Evolutionary conservation across 1,284 basidiomycete genomes (phyloP).

Genomic region (Tilletiaria anomala): DNA sequence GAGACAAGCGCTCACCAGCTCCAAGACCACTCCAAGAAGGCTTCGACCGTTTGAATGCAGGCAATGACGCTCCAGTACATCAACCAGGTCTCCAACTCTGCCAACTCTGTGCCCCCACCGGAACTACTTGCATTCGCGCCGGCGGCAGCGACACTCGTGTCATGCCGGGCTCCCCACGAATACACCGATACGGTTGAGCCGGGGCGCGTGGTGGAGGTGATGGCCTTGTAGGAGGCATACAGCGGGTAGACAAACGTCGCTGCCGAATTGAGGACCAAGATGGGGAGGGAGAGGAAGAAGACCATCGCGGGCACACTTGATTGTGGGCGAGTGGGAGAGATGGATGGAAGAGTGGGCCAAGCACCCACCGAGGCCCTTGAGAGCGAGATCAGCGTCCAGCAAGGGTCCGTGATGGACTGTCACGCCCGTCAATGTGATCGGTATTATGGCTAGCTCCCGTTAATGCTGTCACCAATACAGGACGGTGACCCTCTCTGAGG

Average conservation of each 20-base stretch:
- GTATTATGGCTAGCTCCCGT: too few species aligned
- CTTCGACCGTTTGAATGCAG: conserved; percentile 15
- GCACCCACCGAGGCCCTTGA: too few species aligned
- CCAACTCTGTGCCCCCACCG: conserved; percentile 7
- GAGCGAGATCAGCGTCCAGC: too few species aligned
- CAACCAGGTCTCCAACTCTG: conserved; percentile 28
- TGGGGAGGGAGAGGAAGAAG: conserved; percentile 18
- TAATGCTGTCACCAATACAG: too few species aligned
- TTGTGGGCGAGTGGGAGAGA: too few species aligned
- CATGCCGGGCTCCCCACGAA: not conserved
- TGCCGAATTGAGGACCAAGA: conserved; percentile 13
- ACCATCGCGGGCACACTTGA: too few species aligned
- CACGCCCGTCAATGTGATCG: too few species aligned
- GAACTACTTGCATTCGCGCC: not conserved
- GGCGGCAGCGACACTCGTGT: not conserved
- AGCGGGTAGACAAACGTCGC: conserved; percentile 24
- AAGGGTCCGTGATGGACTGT: too few species aligned
- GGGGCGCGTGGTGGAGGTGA: conserved; percentile 8
- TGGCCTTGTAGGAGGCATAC: conserved; percentile 28
- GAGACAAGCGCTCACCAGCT: conserved; percentile 17
- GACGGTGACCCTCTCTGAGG: too few species aligned
- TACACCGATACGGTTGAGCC: conserved; percentile 1
- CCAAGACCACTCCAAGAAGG: conserved; percentile 25
- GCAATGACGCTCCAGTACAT: conserved; percentile 35
- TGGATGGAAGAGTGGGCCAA: too few species aligned